Conservation (phyloP, 1,139 yeast species). For the Hanseniaspora sp. region DNA sequence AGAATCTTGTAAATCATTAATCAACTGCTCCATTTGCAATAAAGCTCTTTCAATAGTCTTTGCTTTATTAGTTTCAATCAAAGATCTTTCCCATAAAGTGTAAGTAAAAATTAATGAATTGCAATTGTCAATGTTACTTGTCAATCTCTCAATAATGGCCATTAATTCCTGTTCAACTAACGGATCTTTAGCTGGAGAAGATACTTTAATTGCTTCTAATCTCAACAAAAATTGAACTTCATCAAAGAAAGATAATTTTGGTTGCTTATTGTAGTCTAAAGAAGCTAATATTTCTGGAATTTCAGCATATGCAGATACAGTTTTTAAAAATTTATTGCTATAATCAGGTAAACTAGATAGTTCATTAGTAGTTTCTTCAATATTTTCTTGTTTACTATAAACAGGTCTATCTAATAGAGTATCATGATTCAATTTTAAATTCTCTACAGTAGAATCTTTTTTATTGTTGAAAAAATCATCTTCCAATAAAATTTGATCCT, state of each 20-base stretch:
- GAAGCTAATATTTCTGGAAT: slow-evolving; percentile 47
- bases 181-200: slow-evolving; percentile 59
- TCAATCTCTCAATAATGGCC: slow-evolving; percentile 62
- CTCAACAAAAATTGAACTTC: slow-evolving; percentile 60
- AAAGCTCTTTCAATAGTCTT: slow-evolving; percentile 90
- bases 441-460: slow-evolving; percentile 31
- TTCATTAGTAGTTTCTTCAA: slow-evolving; percentile 27
- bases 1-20: slow-evolving; percentile 68
- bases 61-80: slow-evolving; percentile 67
- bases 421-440: slow-evolving; percentile 62
- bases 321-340: slow-evolving; percentile 41
- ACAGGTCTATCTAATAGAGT: slow-evolving; percentile 64
- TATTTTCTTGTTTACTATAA: slow-evolving; percentile 35
- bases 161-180: slow-evolving; percentile 71
- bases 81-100: slow-evolving; percentile 82
- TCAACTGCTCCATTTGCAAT: slow-evolving; percentile 81
- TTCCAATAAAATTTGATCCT: slow-evolving; percentile 24
- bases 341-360: slow-evolving; percentile 27
- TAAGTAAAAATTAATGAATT: slow-evolving; percentile 48
- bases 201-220: slow-evolving; percentile 51
- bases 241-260: slow-evolving; percentile 60
- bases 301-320: slow-evolving; percentile 48
- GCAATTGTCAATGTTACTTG: slow-evolving; percentile 36
- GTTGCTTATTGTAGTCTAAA: slow-evolving; percentile 76
- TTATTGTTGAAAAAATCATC: slow-evolving; percentile 13